Conservation (phyloP, 257 asterid species). For the Scutellaria baicalensis region DNA sequence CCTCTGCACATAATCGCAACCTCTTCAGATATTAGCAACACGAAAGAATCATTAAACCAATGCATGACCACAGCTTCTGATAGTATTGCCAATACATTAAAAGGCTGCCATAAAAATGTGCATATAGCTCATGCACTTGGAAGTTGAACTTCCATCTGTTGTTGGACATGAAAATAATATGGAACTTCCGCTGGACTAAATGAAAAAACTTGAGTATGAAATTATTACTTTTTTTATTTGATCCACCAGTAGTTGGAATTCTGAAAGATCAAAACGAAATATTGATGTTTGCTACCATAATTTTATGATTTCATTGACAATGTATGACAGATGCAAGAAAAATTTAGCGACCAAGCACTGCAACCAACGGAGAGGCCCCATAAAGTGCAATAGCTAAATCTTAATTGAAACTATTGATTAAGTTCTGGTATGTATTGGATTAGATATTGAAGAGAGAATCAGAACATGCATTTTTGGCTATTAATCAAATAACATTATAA, state of each 20-base stretch:
- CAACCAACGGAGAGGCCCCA: no score
- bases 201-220: neutral
- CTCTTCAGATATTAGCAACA: neutral
- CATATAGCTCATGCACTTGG: no score
- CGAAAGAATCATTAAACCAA: no score
- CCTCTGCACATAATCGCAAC: conserved; percentile 41
- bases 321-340: neutral
- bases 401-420: neutral
- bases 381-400: no score
- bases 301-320: neutral
- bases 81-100: no score
- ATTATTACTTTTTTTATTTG: neutral
- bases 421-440: neutral
- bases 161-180: neutral
- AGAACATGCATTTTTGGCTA: neutral
- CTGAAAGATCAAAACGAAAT: neutral
- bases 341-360: no score
- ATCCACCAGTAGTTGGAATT: neutral
- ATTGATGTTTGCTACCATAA: neutral
- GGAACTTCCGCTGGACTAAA: neutral
- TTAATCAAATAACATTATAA: neutral
- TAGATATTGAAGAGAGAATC: neutral
- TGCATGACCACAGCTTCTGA: no score
- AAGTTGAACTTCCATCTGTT: no score
- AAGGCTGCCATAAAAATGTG: no score